phyloP scores from a whole-genome alignment of 768 basidiomycete genomes.

The Serendipita vermifera region DNA sequence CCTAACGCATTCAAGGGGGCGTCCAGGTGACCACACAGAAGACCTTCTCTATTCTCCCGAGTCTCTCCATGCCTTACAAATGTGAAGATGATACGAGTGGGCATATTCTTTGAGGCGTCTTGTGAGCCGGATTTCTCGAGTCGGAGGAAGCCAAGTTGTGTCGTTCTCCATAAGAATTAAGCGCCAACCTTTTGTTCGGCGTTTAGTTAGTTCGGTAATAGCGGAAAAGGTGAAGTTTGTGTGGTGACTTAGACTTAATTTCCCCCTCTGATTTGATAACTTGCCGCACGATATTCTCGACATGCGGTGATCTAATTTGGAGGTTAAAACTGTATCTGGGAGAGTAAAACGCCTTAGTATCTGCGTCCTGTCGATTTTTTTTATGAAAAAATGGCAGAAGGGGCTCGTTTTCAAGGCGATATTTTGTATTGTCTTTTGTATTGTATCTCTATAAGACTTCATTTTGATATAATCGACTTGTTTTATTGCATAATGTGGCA shows the following conservation, averaged over 20 bases:
- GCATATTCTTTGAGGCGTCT: too few relatives aligned
- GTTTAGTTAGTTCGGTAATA: not conserved
- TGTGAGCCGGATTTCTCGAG: too few relatives aligned
- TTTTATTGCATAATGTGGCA: not conserved
- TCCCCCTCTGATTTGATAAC: conserved; percentile 6
- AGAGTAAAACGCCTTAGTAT: conserved; percentile 3
- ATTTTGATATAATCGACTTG: not conserved
- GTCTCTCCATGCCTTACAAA: conserved; percentile 5
- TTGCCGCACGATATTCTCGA: not conserved
- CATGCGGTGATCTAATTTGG: not conserved
- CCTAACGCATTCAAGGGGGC: not conserved
- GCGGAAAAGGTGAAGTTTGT: not conserved
- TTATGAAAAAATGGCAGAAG: not conserved
- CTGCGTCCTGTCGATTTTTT: conserved; percentile 1
- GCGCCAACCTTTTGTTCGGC: too few relatives aligned
- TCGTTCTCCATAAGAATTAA: too few relatives aligned
- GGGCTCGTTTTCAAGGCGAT: conserved; percentile 6
- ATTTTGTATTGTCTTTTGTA: not conserved
- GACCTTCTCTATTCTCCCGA: not conserved
- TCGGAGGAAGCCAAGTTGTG: too few relatives aligned
- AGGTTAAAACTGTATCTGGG: conserved; percentile 9
- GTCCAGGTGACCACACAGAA: conserved; percentile 2
- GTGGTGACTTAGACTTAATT: conserved; percentile 2
- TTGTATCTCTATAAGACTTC: not conserved
- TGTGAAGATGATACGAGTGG: not conserved